phyloP scores from a whole-genome alignment of 139 green algal genomes.

The Micromonas pusilla region DNA sequence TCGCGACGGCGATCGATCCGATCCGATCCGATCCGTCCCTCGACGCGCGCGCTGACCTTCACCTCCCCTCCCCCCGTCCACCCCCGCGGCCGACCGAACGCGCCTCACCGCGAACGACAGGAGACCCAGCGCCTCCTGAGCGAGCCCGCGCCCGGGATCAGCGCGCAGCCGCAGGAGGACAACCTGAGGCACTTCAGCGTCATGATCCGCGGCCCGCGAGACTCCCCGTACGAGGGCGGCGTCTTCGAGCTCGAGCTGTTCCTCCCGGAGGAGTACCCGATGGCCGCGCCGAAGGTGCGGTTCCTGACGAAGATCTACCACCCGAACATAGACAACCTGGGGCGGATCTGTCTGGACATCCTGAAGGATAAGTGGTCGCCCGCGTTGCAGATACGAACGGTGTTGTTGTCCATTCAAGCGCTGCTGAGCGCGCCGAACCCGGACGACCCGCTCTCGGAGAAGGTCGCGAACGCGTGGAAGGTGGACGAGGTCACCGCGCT shows the following conservation, averaged over 20 bases:
- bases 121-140: conserved; percentile 95
- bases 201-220: conserved; percentile 84
- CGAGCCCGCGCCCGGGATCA: conserved; percentile 94
- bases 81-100: no score
- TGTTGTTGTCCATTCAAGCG: conserved; percentile 94
- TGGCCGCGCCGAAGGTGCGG: conserved; percentile 94
- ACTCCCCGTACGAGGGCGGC: conserved; percentile 92
- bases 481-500: conserved; percentile 83
- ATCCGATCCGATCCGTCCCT: no score
- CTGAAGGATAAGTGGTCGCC: conserved; percentile 99
- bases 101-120: no score
- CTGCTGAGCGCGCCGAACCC: conserved; percentile 94
- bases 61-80: no score
- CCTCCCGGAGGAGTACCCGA: conserved; percentile 97
- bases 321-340: conserved; percentile 98
- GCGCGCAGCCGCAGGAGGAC: conserved; percentile 84
- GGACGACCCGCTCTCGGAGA: conserved; percentile 93
- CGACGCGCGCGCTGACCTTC: no score
- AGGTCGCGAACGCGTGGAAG: conserved; percentile 96
- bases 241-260: conserved; percentile 98
- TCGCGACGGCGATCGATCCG: no score
- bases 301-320: conserved; percentile 99
- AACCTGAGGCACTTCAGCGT: conserved; percentile 98
- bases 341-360: conserved; percentile 97
- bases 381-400: conserved; percentile 95